phyloP scores from a whole-genome alignment of 768 basidiomycete species.

The Podaxis sp. region DNA sequence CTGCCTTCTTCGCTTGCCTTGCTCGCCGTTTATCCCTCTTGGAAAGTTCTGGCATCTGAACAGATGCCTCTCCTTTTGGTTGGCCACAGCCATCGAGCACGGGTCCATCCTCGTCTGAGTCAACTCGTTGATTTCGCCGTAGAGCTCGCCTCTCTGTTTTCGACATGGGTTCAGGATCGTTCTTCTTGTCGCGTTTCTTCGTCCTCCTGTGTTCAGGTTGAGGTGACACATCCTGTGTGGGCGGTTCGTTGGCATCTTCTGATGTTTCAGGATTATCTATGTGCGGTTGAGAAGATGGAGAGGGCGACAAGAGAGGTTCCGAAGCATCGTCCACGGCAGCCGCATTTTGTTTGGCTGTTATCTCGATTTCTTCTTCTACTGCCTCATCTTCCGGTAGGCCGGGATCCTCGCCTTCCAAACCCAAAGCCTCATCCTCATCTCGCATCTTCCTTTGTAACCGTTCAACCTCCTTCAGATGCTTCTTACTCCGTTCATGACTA shows the following conservation, averaged over 20 bases:
- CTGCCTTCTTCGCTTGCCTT: slow-evolving; percentile 69
- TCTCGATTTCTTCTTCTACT: not conserved
- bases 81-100: not conserved
- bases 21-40: slow-evolving; percentile 83
- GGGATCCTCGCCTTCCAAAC: slow-evolving; percentile 29
- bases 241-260: slow-evolving; percentile 9
- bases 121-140: slow-evolving; percentile 10
- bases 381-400: slow-evolving; percentile 3
- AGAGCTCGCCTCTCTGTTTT: slow-evolving; percentile 11
- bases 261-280: not conserved
- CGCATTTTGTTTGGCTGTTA: not conserved
- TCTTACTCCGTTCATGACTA: slow-evolving; percentile 94
- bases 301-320: not conserved
- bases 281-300: not conserved
- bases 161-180: slow-evolving; percentile 8
- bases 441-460: slow-evolving; percentile 72
- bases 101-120: not conserved
- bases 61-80: not conserved
- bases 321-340: not conserved
- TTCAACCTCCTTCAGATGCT: slow-evolving; percentile 87
- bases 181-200: not conserved
- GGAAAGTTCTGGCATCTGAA: slow-evolving; percentile 28
- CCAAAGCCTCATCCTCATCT: slow-evolving; percentile 66
- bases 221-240: not conserved
- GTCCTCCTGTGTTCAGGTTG: not conserved